Evolutionary conservation across 2,329 filamentous ascomycete genomes (phyloP).

Genomic region (Aspergillus melleus): DNA sequence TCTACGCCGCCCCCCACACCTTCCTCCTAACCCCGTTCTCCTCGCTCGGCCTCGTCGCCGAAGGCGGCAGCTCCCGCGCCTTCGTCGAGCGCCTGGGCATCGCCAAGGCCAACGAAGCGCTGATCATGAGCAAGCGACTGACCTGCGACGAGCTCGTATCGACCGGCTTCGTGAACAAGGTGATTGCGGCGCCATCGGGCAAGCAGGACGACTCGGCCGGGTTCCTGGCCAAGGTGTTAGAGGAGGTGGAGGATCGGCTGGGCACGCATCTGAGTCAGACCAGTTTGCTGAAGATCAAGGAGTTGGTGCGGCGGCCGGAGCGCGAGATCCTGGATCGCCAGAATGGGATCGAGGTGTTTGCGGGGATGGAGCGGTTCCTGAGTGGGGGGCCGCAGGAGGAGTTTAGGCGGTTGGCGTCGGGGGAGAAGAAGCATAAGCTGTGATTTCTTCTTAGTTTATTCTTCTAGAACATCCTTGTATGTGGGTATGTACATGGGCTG

Average conservation of each 20-base stretch:
- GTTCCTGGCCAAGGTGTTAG: slow-evolving; percentile 71
- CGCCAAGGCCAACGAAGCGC: slow-evolving; percentile 82
- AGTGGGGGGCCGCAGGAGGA: slow-evolving; percentile 81
- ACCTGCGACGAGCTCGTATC: slow-evolving; percentile 69
- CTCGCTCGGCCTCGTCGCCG: slow-evolving; percentile 83
- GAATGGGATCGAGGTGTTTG: slow-evolving; percentile 82
- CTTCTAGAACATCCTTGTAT: neutral
- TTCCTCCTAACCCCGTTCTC: slow-evolving; percentile 92
- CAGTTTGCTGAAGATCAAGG: slow-evolving; percentile 81
- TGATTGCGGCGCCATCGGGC: slow-evolving; percentile 62
- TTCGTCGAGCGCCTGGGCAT: slow-evolving; percentile 80
- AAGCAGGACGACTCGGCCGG: slow-evolving; percentile 62
- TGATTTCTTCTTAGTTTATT: slow-evolving; percentile 40
- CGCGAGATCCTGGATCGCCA: slow-evolving; percentile 71
- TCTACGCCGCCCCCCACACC: slow-evolving; percentile 78
- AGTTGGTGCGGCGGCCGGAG: slow-evolving; percentile 73
- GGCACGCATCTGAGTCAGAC: slow-evolving; percentile 78
- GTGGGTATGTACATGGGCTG: too few species aligned
- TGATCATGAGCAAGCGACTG: slow-evolving; percentile 85
- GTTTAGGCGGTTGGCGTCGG: slow-evolving; percentile 79
- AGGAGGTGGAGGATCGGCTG: slow-evolving; percentile 77
- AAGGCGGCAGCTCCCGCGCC: slow-evolving; percentile 77
- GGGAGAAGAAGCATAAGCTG: slow-evolving; percentile 93
- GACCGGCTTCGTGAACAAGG: slow-evolving; percentile 81
- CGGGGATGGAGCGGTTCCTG: slow-evolving; percentile 77